These are phyloP conservation scores for Stachybotrys chlorohalonatus DNA, from an alignment of 2,329 filamentous ascomycete species.

Conservation along the genomic window DNA sequence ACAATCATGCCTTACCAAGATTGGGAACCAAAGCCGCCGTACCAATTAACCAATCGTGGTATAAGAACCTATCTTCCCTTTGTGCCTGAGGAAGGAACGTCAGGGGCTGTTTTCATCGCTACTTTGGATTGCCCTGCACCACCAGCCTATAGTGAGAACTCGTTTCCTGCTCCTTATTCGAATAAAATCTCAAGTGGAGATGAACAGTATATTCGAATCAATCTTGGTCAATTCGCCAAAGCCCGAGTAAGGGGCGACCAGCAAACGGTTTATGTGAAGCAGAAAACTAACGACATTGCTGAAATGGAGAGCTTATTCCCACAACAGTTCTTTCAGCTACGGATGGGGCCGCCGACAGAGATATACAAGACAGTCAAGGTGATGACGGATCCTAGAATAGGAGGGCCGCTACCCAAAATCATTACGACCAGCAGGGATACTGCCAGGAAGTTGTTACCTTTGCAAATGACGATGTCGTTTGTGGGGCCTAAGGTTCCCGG, in stretches of 20 bases:
- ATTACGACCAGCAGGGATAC: not conserved
- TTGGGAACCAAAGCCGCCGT: constrained; percentile 16
- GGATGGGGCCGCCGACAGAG: constrained; percentile 3
- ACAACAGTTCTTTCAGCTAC: constrained; percentile 9
- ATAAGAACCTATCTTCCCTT: constrained; percentile 15
- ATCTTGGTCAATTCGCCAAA: constrained; percentile 6
- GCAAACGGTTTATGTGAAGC: constrained; percentile 17
- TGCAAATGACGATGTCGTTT: not conserved
- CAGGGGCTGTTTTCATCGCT: constrained; percentile 14
- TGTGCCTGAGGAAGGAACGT: constrained; percentile 3
- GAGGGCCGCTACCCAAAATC: not conserved
- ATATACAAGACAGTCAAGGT: not conserved
- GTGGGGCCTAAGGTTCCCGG: not conserved
- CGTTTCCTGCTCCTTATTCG: constrained; percentile 20
- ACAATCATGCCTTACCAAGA: constrained; percentile 20
- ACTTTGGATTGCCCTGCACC: constrained; percentile 21
- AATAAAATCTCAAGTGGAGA: constrained; percentile 13
- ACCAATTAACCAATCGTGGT: constrained; percentile 16
- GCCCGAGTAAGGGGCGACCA: constrained; percentile 9
- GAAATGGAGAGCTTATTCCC: constrained; percentile 11
- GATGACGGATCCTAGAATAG: not conserved
- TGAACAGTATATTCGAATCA: constrained; percentile 15
- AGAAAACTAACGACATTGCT: constrained; percentile 8
- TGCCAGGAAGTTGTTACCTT: not conserved
- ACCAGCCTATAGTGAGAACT: constrained; percentile 15